These are phyloP conservation scores for Cylindrotheca closterium DNA, from an alignment of 108 stramenopile species.

Conservation along the genomic window DNA sequence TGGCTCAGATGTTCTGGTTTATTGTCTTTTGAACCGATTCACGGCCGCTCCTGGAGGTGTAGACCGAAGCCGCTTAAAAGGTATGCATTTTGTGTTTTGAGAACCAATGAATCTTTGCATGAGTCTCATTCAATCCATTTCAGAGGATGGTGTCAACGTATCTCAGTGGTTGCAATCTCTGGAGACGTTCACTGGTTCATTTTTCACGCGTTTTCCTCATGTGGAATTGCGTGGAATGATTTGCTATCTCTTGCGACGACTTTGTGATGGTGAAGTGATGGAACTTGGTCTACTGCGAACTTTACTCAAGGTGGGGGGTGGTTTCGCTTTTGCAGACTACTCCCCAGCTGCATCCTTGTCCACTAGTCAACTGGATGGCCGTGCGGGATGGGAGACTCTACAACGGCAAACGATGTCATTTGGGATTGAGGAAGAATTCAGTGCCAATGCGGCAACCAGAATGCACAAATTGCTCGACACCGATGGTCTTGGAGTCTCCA, in stretches of 20 bases:
- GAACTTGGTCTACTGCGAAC: slow-evolving; percentile 81
- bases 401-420: slow-evolving; percentile 84
- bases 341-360: slow-evolving; percentile 76
- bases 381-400: slow-evolving; percentile 65
- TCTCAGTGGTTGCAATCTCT: slow-evolving; percentile 87
- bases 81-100: slow-evolving; percentile 35
- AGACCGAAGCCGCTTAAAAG: slow-evolving; percentile 66
- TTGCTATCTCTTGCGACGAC: slow-evolving; percentile 54
- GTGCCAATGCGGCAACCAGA: slow-evolving; percentile 41
- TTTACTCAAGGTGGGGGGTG: slow-evolving; percentile 79
- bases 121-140: background rate
- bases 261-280: slow-evolving; percentile 62
- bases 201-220: slow-evolving; percentile 69
- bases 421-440: slow-evolving; percentile 78
- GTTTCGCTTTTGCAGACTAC: slow-evolving; percentile 80
- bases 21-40: slow-evolving; percentile 72
- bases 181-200: slow-evolving; percentile 80
- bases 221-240: slow-evolving; percentile 83
- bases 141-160: slow-evolving; percentile 85
- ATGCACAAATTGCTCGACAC: slow-evolving; percentile 63
- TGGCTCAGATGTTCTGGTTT: slow-evolving; percentile 86
- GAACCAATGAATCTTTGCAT: slow-evolving; percentile 7
- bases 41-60: slow-evolving; percentile 52
- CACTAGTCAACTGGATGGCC: slow-evolving; percentile 68
- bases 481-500: slow-evolving; percentile 66